These are phyloP conservation scores for Moniliophthora roreri DNA, from an alignment of 1,284 basidiomycete genomes.

Conservation along the genomic window DNA sequence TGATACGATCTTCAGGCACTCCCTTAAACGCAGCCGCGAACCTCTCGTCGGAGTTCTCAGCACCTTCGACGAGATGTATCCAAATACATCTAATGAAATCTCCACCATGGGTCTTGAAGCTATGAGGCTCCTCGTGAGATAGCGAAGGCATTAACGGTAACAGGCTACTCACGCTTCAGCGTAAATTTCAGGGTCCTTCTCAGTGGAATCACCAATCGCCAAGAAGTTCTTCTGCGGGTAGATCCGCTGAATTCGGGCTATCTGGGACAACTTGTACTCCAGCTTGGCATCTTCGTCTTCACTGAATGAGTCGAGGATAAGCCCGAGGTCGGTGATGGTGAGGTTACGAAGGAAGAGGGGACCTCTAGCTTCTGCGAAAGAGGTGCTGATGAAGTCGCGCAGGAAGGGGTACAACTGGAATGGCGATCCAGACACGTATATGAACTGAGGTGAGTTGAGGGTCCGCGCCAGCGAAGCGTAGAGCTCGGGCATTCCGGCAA, in stretches of 20 bases:
- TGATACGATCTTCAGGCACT: conserved; percentile 24
- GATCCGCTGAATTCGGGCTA: conserved; percentile 8
- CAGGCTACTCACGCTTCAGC: conserved; percentile 13
- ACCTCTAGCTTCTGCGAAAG: conserved; percentile 32
- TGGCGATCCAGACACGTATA: conserved; percentile 41
- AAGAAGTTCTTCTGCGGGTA: conserved; percentile 16
- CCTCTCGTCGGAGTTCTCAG: conserved; percentile 29
- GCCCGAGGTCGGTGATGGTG: conserved; percentile 30
- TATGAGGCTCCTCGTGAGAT: no score
- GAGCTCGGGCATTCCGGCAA: conserved; percentile 42
- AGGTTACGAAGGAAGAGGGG: conserved; percentile 38
- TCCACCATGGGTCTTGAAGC: conserved; percentile 3
- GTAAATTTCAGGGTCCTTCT: conserved; percentile 18
- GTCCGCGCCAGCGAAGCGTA: conserved; percentile 34
- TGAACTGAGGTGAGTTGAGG: conserved; percentile 35
- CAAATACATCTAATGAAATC: conserved; percentile 14
- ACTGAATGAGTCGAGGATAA: background rate
- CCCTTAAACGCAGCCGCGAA: conserved; percentile 31
- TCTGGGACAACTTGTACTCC: conserved; percentile 12
- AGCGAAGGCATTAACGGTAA: no score
- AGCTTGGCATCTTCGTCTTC: conserved; percentile 6
- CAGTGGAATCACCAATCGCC: conserved; percentile 14
- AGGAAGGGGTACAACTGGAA: conserved; percentile 44
- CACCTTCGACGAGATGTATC: conserved; percentile 17
- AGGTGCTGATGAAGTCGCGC: conserved; percentile 33